Conservation (phyloP, 495 filamentous ascomycete species). For the Pseudoneurospora amorphoporcata region DNA sequence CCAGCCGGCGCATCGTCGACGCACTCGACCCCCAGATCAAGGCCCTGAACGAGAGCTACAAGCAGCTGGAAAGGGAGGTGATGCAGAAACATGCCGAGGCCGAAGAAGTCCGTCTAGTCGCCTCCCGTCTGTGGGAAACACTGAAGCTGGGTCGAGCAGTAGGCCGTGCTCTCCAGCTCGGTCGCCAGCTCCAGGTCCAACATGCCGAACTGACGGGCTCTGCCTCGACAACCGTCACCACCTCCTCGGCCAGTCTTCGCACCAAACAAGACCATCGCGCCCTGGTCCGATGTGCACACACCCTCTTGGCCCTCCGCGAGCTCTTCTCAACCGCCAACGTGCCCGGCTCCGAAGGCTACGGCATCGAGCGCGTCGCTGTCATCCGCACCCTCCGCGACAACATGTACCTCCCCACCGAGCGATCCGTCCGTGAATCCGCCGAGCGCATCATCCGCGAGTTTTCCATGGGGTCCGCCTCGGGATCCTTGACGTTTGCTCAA, state of each 20-base stretch:
- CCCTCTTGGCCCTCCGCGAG: conserved; percentile 59
- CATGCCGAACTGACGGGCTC: conserved; percentile 38
- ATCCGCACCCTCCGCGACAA: conserved; percentile 56
- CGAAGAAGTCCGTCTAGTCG: conserved; percentile 61
- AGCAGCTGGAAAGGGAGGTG: conserved; percentile 73
- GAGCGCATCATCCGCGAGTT: conserved; percentile 80
- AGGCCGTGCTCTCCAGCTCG: conserved; percentile 63
- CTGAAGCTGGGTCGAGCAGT: conserved; percentile 70
- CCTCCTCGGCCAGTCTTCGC: conserved; percentile 8
- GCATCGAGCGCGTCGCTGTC: conserved; percentile 59
- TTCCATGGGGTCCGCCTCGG: conserved; percentile 56
- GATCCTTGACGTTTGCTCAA: conserved; percentile 59
- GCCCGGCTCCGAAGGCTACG: conserved; percentile 63
- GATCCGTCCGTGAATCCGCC: conserved; percentile 52
- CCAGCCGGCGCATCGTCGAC: conserved; percentile 55
- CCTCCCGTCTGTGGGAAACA: conserved; percentile 64
- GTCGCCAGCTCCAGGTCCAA: conserved; percentile 79
- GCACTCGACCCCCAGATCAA: conserved; percentile 68
- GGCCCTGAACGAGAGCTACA: conserved; percentile 71
- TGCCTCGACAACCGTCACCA: conserved; percentile 17
- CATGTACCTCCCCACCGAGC: conserved; percentile 60
- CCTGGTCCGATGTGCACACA: conserved; percentile 68
- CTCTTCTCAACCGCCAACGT: conserved; percentile 53
- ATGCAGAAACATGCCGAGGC: conserved; percentile 71
- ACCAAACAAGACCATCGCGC: conserved; percentile 61